Evolutionary conservation across 768 basidiomycete species (phyloP), one percentile per base, ranked within the genome.

Genomic region (Tricholoma terreum): DNA sequence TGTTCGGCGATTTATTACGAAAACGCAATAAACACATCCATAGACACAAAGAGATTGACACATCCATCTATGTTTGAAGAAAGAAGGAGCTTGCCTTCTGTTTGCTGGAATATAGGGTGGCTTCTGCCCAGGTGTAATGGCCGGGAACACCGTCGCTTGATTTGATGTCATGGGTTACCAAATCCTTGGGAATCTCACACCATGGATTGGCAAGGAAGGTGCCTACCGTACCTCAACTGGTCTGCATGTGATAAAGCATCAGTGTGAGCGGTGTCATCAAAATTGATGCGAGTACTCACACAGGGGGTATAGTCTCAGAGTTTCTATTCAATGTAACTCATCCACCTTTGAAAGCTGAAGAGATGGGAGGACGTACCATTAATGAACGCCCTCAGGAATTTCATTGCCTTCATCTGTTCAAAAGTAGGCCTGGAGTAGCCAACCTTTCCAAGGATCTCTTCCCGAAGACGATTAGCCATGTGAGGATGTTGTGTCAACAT

Each of bases 1-100:
- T 51, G 69, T 76, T 30, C 84, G 75, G 5, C 85, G 76, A 34
- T 89, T 86, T 83, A 86, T 85, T 22, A 81, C 67, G 56, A 78
- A 72, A 4, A 84, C 76, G 7, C 79, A 77, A 61, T 84, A 87
- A 0, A 67, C 57, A 22, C 71, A 62, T 45, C 82, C 80, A 40
- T 7, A 19, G 11, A n/a, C 6, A 46, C 11, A 6, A 24, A 6
- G 22, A 24, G 5, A 8, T 12, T 14, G 7, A 6, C 3, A 14
- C 4, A 2, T 24, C 21, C 9, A 22, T 11, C 12, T 6, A 14
- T 1, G 4, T 12, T 24, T 45, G 12, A 24, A 24, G 43, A 27
- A 46, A 46, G 4, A 11, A 9, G 27, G 54, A 27, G 22, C 56
- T 14, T 31, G 19, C 52, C 33, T 52, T 14, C 22, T 52, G 15